Base-by-base conservation (phyloP, 169 alveolate genomes). In the Plasmodium relictum region DNA sequence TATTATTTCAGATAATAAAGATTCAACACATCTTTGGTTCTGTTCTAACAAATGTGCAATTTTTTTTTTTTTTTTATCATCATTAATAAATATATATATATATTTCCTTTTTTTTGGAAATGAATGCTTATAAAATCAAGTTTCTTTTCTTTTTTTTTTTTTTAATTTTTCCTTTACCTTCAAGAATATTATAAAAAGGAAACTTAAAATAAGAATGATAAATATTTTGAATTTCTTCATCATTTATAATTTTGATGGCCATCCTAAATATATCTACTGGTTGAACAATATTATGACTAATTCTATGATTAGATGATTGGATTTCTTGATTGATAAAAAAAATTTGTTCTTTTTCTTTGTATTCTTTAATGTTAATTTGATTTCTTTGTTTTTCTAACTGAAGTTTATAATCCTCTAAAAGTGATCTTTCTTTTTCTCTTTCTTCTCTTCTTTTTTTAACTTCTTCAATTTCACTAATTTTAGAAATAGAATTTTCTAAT, bases 331-430 rank as follows among this genome's bases (percentile, higher is more conserved):
- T 85, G 9, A 90, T 73, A 78, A 88, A 83, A 70, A 93, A 92
- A 16, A 94, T 87, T 8, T 83, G 88, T 37, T 88, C 95, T 68
- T 83, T 78, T 44, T 71, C 71, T 24, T 76, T 88, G 87, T 89
- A 92, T 12, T 72, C 93, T 88, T 70, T 72, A 73, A 95, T 94
- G 39, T 93, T 87, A 39, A 93, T 96, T 26, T 88, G 89, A 52
- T 94, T 63, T 20, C 88, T 88, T 62, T 91, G 94, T 61, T 71
- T 85, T 62, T 74, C 92, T 54, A 71, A 37, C 39, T 80, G 89
- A 6, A 66, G 48, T 42, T 68, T 72, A 39, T 78, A 91, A 62
- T 80, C 96, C 39, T 65, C 94, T 5, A 73, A 44, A 37, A 83
- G 42, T 10, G 93, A 78, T 68, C 85, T 86, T 56, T 92, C 95